A percentile compares a stretch with the other conserved stretches of the same genome.
Conservation (phyloP, 2,329 filamentous ascomycete species). For the Fusarium mundagurra region DNA sequence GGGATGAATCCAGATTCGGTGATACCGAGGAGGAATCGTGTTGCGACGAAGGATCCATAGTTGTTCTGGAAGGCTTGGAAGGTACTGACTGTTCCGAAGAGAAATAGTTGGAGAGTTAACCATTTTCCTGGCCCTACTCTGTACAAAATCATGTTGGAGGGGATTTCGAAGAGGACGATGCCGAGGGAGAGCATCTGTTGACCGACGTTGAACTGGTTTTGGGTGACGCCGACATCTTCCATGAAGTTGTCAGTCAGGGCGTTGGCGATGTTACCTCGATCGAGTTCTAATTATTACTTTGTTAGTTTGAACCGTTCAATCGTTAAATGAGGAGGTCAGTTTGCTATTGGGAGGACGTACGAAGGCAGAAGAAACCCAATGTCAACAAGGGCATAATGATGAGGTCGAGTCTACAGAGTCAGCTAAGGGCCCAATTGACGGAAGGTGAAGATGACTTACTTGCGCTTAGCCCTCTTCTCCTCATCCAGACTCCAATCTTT, state of each 20-base stretch:
- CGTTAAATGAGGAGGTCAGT: accelerated
- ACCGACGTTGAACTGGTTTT: conserved; percentile 63
- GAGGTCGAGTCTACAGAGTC: conserved; percentile 47
- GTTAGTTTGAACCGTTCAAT: neutral
- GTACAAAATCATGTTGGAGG: conserved; percentile 50
- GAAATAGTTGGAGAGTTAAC: conserved; percentile 63
- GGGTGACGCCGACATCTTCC: conserved; percentile 58
- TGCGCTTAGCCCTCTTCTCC: conserved; percentile 51
- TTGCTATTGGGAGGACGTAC: conserved; percentile 36
- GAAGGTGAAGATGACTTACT: neutral
- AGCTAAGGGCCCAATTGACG: neutral
- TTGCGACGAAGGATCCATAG: conserved; percentile 58
- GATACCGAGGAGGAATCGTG: conserved; percentile 62
- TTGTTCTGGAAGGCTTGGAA: conserved; percentile 63
- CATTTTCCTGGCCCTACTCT: conserved; percentile 58
- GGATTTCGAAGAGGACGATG: conserved; percentile 58
- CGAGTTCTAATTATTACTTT: conserved; percentile 27
- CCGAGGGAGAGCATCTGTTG: conserved; percentile 61
- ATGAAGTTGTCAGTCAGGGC: conserved; percentile 61
- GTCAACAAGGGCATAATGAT: conserved; percentile 56
- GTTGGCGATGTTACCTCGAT: conserved; percentile 56
- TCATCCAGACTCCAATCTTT: conserved; percentile 51
- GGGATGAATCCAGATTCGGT: conserved; percentile 66
- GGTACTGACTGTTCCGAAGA: conserved; percentile 62
- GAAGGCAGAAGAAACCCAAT: conserved; percentile 55